Conservation (phyloP, 495 filamentous ascomycete species). For the Penicillium herquei region DNA sequence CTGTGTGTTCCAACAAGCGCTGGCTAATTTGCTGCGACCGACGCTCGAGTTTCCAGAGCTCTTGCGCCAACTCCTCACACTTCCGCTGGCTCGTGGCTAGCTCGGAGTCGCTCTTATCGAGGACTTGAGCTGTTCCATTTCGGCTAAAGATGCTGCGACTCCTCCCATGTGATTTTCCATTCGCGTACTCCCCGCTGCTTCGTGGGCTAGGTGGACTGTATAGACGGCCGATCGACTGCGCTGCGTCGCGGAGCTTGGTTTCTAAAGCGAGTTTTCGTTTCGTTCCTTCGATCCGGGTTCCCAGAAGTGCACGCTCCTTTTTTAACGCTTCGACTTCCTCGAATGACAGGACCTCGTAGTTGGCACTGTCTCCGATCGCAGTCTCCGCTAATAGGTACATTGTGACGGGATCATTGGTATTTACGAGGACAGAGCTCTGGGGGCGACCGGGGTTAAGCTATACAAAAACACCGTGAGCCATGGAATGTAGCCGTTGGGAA, state of each 20-base stretch:
- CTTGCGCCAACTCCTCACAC: constrained; percentile 79
- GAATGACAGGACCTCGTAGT: constrained; percentile 80
- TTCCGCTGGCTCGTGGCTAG: constrained; percentile 69
- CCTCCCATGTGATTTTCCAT: constrained; percentile 27
- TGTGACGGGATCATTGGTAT: constrained; percentile 56
- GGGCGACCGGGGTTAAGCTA: constrained; percentile 35
- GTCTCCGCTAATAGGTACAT: constrained; percentile 93
- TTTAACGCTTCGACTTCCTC: constrained; percentile 91
- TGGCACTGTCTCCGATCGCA: constrained; percentile 79
- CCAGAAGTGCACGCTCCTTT: constrained; percentile 70
- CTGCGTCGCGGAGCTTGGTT: constrained; percentile 90
- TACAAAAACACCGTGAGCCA: constrained; percentile 15
- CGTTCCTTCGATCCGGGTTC: constrained; percentile 72
- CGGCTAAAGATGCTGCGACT: constrained; percentile 54
- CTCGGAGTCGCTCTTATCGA: constrained; percentile 69
- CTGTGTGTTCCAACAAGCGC: constrained; percentile 82
- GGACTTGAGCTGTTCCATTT: constrained; percentile 25
- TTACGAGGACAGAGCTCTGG: constrained; percentile 43
- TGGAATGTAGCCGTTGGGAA: not conserved
- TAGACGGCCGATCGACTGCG: constrained; percentile 76
- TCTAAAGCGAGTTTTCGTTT: constrained; percentile 85
- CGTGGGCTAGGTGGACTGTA: constrained; percentile 56
- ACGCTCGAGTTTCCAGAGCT: constrained; percentile 75
- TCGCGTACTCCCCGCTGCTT: constrained; percentile 32
- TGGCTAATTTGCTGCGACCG: constrained; percentile 67